Evolutionary conservation across 2,329 filamentous ascomycete species (phyloP).

Genomic region (Sporothrix globosa): DNA sequence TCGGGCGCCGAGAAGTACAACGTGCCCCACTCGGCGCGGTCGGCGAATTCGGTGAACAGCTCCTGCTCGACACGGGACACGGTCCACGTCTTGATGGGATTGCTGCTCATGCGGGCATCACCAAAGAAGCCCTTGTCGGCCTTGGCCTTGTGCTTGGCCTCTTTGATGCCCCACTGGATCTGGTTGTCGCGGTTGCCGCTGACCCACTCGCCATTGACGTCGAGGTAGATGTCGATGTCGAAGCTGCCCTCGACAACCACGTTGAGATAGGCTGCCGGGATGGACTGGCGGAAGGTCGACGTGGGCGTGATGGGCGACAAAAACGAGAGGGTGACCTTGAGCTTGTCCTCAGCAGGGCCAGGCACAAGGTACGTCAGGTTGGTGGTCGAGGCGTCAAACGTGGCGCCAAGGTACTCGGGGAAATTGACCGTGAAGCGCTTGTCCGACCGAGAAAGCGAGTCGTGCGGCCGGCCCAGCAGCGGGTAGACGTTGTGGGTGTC

Average conservation of each 20-base stretch:
- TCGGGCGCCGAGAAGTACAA: conserved; percentile 74
- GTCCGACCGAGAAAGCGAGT: conserved; percentile 47
- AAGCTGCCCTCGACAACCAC: conserved; percentile 69
- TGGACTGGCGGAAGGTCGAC: conserved; percentile 76
- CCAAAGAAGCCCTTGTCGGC: conserved; percentile 30
- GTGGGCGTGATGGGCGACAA: conserved; percentile 80
- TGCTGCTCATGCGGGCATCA: neutral
- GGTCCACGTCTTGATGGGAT: conserved; percentile 65
- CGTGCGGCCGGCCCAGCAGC: conserved; percentile 56
- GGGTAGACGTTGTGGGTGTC: conserved; percentile 52
- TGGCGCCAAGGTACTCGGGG: conserved; percentile 42
- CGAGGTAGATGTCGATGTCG: conserved; percentile 66
- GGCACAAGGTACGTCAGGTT: conserved; percentile 51
- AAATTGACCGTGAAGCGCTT: conserved; percentile 47
- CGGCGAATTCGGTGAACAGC: conserved; percentile 72
- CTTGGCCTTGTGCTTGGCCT: conserved; percentile 44
- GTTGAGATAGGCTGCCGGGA: conserved; percentile 80
- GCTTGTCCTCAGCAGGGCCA: conserved; percentile 33
- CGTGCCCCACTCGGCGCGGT: conserved; percentile 83
- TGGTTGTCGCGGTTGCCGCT: conserved; percentile 71
- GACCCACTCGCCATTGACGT: conserved; percentile 78
- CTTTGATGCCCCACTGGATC: conserved; percentile 69
- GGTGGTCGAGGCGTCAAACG: conserved; percentile 38
- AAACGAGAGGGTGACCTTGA: conserved; percentile 56
- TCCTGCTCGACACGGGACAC: conserved; percentile 64